Base-by-base conservation (phyloP, 1,284 basidiomycete species). In the Rhodotorula sp. region DNA sequence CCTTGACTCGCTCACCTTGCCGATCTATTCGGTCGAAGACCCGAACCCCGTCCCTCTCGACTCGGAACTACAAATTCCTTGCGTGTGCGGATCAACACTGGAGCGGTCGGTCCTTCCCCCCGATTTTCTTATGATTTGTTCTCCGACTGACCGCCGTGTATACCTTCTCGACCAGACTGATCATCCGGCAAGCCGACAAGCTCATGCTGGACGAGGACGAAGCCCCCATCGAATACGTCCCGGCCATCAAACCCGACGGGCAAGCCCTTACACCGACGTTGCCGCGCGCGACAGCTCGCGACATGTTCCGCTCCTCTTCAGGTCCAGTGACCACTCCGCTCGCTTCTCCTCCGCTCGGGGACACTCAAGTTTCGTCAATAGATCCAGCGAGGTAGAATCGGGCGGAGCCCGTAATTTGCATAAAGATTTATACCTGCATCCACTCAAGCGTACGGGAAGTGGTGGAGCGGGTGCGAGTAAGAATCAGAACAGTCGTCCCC, bases 1-100 rank as follows among this genome's bases (percentile, higher is more conserved):
- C 65, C 64, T 76, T 58, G 75, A 76, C 50, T 72, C 70, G 3
- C 68, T 76, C 52, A 69, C 75, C 2, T 62, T 76, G n/a, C 75
- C 75, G 21, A 68, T 69, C 34, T 76, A 76, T 49, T 62, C 72
- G 3, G 28, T 74, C 23, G 28, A 67, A 54, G 75, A 76, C 56
- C 75, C 72, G 19, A 71, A 71, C 34, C 66, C 71, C 7, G 55
- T 60, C 23, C 74, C 65, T 2, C 57, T 70, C 18, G 68, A 66
- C 14, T 60, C 67, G n/a, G 70, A 70, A 28, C 55, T 70, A 12
- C 61, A 67, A 14, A 67, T 73, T 0, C 70, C 70, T 1, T 76
- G 75, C 55, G 66, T 76, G 12, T 76, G 75, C 60, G 68, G 68
- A 1, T 62, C 68, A 60, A 61, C 21, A 1, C 48, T 69, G 8